Evolutionary conservation across 2,329 filamentous ascomycete species (phyloP).

Genomic region (Xylariaceae sp.): DNA sequence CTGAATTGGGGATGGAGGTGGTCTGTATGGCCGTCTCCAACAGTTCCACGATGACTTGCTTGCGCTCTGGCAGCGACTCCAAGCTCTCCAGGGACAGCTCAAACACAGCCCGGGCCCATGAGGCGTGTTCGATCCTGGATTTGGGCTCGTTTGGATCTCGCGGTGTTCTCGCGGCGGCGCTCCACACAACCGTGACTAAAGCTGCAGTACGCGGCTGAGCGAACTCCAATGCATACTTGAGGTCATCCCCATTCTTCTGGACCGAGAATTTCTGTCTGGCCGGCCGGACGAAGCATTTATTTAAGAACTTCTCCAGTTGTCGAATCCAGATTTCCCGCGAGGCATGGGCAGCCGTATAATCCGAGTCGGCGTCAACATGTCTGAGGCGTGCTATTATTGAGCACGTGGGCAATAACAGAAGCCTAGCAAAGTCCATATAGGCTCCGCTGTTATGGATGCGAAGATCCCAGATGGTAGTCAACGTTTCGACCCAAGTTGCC

Average conservation of each 20-base stretch:
- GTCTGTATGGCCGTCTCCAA: slow-evolving; percentile 27
- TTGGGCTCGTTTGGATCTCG: slow-evolving; percentile 20
- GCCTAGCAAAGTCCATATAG: slow-evolving; percentile 38
- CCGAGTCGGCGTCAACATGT: slow-evolving; percentile 12
- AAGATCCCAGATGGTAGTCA: slow-evolving; percentile 44
- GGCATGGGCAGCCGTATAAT: slow-evolving; percentile 6
- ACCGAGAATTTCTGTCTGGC: slow-evolving; percentile 40
- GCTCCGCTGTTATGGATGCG: slow-evolving; percentile 44
- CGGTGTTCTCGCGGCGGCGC: slow-evolving; percentile 18
- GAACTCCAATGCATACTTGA: slow-evolving; percentile 34
- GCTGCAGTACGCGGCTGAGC: slow-evolving; percentile 27
- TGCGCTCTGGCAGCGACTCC: slow-evolving; percentile 12
- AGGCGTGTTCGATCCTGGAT: slow-evolving; percentile 22
- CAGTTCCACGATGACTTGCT: slow-evolving; percentile 22
- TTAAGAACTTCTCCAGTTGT: slow-evolving; percentile 42
- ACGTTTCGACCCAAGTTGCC: slow-evolving; percentile 39
- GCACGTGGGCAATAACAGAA: slow-evolving; percentile 34
- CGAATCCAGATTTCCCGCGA: slow-evolving; percentile 33
- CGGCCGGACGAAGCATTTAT: slow-evolving; percentile 43
- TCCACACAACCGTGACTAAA: slow-evolving; percentile 36
- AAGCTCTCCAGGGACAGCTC: slow-evolving; percentile 14
- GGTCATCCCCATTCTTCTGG: slow-evolving; percentile 31
- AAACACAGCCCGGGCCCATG: slow-evolving; percentile 22
- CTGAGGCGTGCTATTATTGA: slow-evolving; percentile 35
- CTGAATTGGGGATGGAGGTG: slow-evolving; percentile 25